These are phyloP conservation scores for Microbotryum lychnidis-dioicae DNA, from an alignment of 1,284 basidiomycete species.

Conservation along the genomic window DNA sequence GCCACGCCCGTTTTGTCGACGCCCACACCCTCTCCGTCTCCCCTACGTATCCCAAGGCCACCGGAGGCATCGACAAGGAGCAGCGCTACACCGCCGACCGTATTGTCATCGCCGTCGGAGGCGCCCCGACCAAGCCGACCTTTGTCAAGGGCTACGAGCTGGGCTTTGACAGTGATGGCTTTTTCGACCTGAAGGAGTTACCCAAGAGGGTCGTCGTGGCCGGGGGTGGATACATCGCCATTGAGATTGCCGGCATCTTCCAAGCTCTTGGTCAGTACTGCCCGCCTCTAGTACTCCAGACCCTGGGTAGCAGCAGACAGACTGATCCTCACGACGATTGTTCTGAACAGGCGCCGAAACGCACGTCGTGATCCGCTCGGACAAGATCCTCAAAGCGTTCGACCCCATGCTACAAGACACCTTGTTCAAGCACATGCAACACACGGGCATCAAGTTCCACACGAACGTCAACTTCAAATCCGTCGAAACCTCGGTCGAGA, in stretches of 20 bases:
- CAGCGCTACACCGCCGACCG: constrained; percentile 49
- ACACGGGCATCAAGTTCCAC: constrained; percentile 82
- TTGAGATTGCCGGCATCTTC: constrained; percentile 79
- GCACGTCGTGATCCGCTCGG: constrained; percentile 80
- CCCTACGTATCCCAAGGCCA: constrained; percentile 30
- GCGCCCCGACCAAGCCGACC: constrained; percentile 68
- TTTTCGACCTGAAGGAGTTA: constrained; percentile 84
- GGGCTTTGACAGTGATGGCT: constrained; percentile 90
- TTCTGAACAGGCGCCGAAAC: constrained; percentile 68
- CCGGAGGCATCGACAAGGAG: constrained; percentile 29
- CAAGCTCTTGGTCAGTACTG: constrained; percentile 47
- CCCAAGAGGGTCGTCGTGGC: constrained; percentile 89
- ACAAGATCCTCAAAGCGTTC: constrained; percentile 85
- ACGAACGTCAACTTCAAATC: constrained; percentile 65
- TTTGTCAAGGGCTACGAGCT: constrained; percentile 86
- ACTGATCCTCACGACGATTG: background rate
- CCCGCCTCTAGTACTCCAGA: too few relatives aligned
- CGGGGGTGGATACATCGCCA: constrained; percentile 94
- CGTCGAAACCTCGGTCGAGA: constrained; percentile 51
- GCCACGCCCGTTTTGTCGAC: constrained; percentile 58
- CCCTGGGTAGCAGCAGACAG: background rate
- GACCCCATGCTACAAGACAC: constrained; percentile 80
- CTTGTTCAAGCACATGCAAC: constrained; percentile 88
- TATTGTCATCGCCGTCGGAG: constrained; percentile 79
- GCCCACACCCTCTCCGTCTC: constrained; percentile 35